Evolutionary conservation across 805 yeast species (phyloP), one percentile per base, ranked within the genome.

Genomic region (Candida railenensis): DNA sequence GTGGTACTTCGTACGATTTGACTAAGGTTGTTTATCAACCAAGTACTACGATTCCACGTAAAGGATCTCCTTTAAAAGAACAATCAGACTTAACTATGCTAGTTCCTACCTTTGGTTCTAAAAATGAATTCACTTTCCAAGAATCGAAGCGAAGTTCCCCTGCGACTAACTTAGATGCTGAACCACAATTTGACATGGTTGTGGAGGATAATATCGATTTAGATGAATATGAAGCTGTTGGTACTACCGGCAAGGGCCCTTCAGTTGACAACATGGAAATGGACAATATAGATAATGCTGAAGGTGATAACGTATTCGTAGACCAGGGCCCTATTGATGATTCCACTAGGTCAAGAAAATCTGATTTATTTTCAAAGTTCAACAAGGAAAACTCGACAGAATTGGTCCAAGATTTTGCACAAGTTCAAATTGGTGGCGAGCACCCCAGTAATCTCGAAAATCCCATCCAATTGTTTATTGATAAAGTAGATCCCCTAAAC

Each of bases 131-230:
- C 43, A 14, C 32, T 46, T 4, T 50, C 48, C 18, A 48, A 41
- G 8, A 41, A 45, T 7, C n/a, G 22, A 25, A 36, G 3, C 16
- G 21, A 20, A 28, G 19, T 7, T n/a, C 34, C n/a, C 20, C 22
- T 28, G 28, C 11, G 25, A 33, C 8, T 7, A 48, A 42, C 36
- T 41, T 46, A 22, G 49, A 45, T 28, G 43, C 33, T 7, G 53
- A 49, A 22, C 46, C 48, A 4, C 37, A 81, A 58, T 82, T 87
- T 62, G 79, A 83, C 51, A 70, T 74, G 44, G 71, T 80, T 47
- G 73, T 89, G 41, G 62, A 75, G 40, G 76, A 78, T 45, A 77
- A 77, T 48, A 77, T 91, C 45, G 91, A 85, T 52, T 52, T 63
- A 11, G 96, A 87, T 34, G 42, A 22, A 25, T 43, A 43, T 28